These are phyloP conservation scores for Leptodermis oblonga DNA, from an alignment of 257 asterid genomes.

Conservation along the genomic window DNA sequence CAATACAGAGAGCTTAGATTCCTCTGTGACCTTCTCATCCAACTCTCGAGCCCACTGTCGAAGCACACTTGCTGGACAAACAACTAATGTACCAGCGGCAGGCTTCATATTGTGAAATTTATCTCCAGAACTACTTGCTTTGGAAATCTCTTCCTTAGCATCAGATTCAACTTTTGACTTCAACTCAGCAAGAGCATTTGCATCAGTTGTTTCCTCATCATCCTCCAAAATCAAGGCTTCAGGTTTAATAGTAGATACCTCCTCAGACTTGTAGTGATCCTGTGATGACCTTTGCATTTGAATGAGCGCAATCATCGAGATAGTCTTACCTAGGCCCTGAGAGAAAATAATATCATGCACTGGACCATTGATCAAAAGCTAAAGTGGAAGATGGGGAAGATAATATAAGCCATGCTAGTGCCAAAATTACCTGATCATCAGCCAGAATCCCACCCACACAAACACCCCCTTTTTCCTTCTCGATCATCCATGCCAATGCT, in stretches of 20 bases:
- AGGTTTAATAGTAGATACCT: conserved; percentile 30
- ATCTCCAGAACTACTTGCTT: conserved; percentile 39
- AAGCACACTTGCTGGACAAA: conserved; percentile 98
- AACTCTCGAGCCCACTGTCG: conserved; percentile 95
- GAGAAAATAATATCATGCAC: conserved; percentile 17
- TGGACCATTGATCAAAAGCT: neutral
- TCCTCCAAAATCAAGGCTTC: conserved; percentile 91
- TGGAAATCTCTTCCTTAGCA: conserved; percentile 48
- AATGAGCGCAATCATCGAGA: conserved; percentile 90
- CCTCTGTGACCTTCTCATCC: conserved; percentile 64
- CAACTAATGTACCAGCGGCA: conserved; percentile 87
- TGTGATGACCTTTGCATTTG: conserved; percentile 60
- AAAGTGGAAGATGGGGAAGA: conserved; percentile 9
- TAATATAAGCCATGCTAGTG: conserved; percentile 10
- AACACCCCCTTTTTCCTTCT: conserved; percentile 69
- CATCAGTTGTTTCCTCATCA: conserved; percentile 47
- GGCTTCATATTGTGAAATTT: conserved; percentile 67
- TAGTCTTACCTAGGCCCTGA: conserved; percentile 98
- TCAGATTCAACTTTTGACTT: conserved; percentile 38
- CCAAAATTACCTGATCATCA: conserved; percentile 84
- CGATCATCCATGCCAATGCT: conserved; percentile 95
- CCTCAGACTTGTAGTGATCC: conserved; percentile 44
- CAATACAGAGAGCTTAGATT: conserved; percentile 51
- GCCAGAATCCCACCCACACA: conserved; percentile 97
- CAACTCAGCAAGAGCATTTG: conserved; percentile 38